Evolutionary conservation across 108 stramenopile species (phyloP).

Genomic region (Skeletonema menzelii): DNA sequence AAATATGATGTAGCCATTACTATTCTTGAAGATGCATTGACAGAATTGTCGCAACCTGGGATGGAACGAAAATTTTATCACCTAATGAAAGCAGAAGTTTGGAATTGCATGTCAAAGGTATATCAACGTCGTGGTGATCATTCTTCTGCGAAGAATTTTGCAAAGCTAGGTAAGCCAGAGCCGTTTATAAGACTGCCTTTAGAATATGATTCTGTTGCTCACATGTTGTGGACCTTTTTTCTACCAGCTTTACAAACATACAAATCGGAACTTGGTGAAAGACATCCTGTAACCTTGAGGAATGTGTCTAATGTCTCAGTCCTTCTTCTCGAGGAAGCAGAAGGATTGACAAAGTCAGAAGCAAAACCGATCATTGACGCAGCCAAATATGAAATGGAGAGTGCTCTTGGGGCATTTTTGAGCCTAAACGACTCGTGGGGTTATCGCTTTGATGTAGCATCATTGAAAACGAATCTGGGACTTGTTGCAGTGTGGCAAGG

Average conservation of each 20-base stretch:
- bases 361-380: slow-evolving; percentile 43
- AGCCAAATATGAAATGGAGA: slow-evolving; percentile 47
- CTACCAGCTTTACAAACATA: slow-evolving; percentile 27
- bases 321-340: slow-evolving; percentile 44
- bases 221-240: not conserved
- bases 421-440: slow-evolving; percentile 38
- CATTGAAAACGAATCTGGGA: slow-evolving; percentile 42
- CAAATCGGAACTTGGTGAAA: slow-evolving; percentile 34
- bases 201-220: not conserved
- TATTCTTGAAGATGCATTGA: slow-evolving; percentile 27
- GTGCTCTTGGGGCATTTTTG: slow-evolving; percentile 29
- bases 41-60: slow-evolving; percentile 23
- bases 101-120: slow-evolving; percentile 33
- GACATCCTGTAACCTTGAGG: slow-evolving; percentile 33
- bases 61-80: slow-evolving; percentile 10
- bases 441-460: slow-evolving; percentile 40
- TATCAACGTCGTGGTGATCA: slow-evolving; percentile 25
- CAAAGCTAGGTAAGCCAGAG: slow-evolving; percentile 31
- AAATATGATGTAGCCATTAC: slow-evolving; percentile 27
- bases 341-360: slow-evolving; percentile 20
- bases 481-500: slow-evolving; percentile 47
- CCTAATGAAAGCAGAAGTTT: slow-evolving; percentile 28
- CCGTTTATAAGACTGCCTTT: not conserved
- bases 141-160: slow-evolving; percentile 41
- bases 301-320: slow-evolving; percentile 39